Percentiles rank a stretch among this genome's conserved stretches.
Evolutionary conservation across 177 flowering plant genomes (phyloP).

Genomic region (Vitis hybrid): DNA sequence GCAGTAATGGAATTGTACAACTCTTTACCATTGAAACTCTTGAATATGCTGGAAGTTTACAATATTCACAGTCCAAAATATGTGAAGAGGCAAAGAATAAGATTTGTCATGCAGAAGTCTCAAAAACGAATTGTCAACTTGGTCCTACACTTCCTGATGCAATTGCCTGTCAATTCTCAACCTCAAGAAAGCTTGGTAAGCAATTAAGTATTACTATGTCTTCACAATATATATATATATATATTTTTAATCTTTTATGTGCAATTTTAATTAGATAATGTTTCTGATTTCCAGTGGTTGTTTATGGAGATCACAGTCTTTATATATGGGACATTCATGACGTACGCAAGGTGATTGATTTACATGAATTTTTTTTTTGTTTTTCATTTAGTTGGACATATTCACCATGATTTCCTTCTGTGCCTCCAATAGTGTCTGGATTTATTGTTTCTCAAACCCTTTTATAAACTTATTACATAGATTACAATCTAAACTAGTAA

Average conservation of each 20-base stretch:
- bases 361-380: not conserved
- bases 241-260: not conserved
- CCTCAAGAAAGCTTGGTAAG: slow-evolving; percentile 64
- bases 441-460: not conserved
- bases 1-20: slow-evolving; percentile 64
- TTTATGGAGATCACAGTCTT: slow-evolving; percentile 73
- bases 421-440: not conserved
- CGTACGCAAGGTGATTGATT: slow-evolving; percentile 42
- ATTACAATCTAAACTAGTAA: slow-evolving; percentile 4
- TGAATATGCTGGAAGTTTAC: slow-evolving; percentile 43
- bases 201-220: slow-evolving; percentile 8
- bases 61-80: slow-evolving; percentile 38
- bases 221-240: not conserved
- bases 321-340: slow-evolving; percentile 63
- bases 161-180: slow-evolving; percentile 72
- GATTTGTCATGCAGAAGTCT: slow-evolving; percentile 4
- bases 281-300: slow-evolving; percentile 55
- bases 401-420: not conserved
- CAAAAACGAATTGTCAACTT: slow-evolving; percentile 18
- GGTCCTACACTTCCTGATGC: slow-evolving; percentile 56
- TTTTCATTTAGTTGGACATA: not conserved
- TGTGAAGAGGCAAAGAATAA: slow-evolving; percentile 11
- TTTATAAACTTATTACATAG: not conserved
- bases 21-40: slow-evolving; percentile 42
- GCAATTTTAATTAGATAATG: slow-evolving; percentile 1